A percentile compares a stretch with the other conserved stretches of the same genome.
Conservation (phyloP, 345 rosid species). For the Arabidopsis arenosa region DNA sequence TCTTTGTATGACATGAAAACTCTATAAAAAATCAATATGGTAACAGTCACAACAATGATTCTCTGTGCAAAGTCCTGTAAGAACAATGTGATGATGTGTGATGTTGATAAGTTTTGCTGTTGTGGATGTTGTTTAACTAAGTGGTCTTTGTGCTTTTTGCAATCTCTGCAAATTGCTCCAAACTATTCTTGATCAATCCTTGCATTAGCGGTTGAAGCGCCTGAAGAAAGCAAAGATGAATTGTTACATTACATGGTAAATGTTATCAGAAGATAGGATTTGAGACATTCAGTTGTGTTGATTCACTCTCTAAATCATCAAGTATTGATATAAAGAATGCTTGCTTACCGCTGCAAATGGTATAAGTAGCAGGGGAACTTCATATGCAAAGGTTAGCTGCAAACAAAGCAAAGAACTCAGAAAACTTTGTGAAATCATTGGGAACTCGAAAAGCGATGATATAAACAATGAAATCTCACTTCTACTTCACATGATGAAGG, state of each 20-base stretch:
- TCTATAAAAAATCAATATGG: constrained; percentile 8
- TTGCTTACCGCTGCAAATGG: constrained; percentile 81
- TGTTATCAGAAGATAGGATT: constrained; percentile 5
- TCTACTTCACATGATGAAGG: constrained; percentile 74
- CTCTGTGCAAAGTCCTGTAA: constrained; percentile 38
- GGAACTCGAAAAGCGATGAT: not conserved
- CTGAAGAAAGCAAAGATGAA: constrained; percentile 47
- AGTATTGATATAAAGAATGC: too few relatives aligned
- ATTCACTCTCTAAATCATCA: not conserved
- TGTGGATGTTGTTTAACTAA: constrained; percentile 25
- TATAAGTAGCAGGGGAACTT: constrained; percentile 76
- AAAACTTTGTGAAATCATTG: not conserved
- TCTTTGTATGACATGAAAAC: not conserved
- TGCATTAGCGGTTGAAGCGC: constrained; percentile 84
- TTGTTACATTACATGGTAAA: not conserved
- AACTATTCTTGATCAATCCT: constrained; percentile 63
- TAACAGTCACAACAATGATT: constrained; percentile 27
- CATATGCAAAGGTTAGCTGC: constrained; percentile 94
- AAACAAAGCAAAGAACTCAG: constrained; percentile 34
- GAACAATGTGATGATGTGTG: constrained; percentile 6
- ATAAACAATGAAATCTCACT: constrained; percentile 52
- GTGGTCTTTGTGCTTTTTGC: constrained; percentile 42
- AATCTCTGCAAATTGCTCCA: constrained; percentile 69
- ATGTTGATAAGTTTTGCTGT: constrained; percentile 24
- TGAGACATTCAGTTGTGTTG: not conserved